Evolutionary conservation across 768 basidiomycete genomes (phyloP), one percentile per base, ranked within the genome.

Genomic region (Leccinellum luteum): DNA sequence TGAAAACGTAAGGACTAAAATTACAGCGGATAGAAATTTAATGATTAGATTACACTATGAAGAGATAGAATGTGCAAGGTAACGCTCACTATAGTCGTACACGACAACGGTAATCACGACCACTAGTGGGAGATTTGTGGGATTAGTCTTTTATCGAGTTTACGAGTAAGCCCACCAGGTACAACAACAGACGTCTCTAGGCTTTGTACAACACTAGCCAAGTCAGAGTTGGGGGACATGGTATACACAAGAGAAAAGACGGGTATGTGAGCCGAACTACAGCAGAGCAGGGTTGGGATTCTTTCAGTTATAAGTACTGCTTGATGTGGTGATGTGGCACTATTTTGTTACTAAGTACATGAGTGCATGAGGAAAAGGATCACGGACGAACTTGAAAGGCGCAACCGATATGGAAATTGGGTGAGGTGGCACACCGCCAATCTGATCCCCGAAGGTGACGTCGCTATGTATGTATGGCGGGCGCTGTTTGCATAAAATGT

Each of bases 1-100:
- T 15, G 62, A 30, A 38, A 63, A 38, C 4, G 60, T 63, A 32
- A 63, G 61, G 30, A 44, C 62, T 63, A 6, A n/a, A 49, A 19
- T 19, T 28, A 7, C 19, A 12, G 28, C 4, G 30, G n/a, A 21
- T 0, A 23, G 10, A 51, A 41, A 12, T 41, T 10, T 6, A 19
- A 41, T 41, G 13, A 44, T 50, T 30, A 6, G 10, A 14, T 38
- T 1, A 27, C 17, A 31, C 10, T n/a, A 5, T 32, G 10, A 28
- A 2, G 38, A 41, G 38, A 19, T n/a, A 48, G 15, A 21, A 21
- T 32, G 32, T 13, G 44, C 15, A 14, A 13, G 10, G 6, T 7
- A 3, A 6, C 17, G 7, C 64, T 56, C 44, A 58, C 64, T 6
- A 17, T 65, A 64, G 45, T 64, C 64, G 41, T 64, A 65, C 45